These are phyloP conservation scores for Ogataea corticis DNA, from an alignment of 805 yeast species.

Conservation along the genomic window DNA sequence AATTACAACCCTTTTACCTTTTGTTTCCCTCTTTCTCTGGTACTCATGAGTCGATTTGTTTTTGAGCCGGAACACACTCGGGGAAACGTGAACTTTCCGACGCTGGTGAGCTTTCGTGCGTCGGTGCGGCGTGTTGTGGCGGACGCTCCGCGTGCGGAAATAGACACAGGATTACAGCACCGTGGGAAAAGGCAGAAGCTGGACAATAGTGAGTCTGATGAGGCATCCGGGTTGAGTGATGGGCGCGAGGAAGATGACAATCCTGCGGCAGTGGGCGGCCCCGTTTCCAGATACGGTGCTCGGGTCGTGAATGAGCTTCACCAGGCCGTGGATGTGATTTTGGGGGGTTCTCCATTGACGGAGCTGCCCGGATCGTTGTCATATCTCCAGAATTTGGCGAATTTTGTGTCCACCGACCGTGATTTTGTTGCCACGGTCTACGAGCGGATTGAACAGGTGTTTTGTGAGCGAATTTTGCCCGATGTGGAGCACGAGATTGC, in stretches of 20 bases:
- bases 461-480: conserved; percentile 14
- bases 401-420: conserved; percentile 10
- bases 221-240: neutral
- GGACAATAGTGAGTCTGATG: neutral
- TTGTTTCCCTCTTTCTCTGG: neutral
- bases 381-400: conserved; percentile 13
- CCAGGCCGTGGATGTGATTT: conserved; percentile 13
- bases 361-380: conserved; percentile 14
- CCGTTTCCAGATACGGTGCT: neutral
- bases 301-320: conserved; percentile 1
- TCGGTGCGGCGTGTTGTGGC: neutral
- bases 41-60: neutral
- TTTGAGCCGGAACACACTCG: conserved; percentile 1
- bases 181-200: conserved; percentile 6
- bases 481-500: conserved; percentile 3
- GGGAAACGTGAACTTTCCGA: conserved; percentile 3
- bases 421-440: conserved; percentile 9
- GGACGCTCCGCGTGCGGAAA: neutral
- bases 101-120: neutral
- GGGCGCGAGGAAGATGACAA: neutral
- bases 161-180: neutral
- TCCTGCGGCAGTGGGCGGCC: neutral
- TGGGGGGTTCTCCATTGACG: conserved; percentile 7
- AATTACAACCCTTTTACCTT: neutral
- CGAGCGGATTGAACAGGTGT: conserved; percentile 8